A percentile compares a stretch with the other conserved stretches of the same genome.
Conservation (phyloP, 1,139 yeast species). For the Suhomyces bolitotheri region DNA sequence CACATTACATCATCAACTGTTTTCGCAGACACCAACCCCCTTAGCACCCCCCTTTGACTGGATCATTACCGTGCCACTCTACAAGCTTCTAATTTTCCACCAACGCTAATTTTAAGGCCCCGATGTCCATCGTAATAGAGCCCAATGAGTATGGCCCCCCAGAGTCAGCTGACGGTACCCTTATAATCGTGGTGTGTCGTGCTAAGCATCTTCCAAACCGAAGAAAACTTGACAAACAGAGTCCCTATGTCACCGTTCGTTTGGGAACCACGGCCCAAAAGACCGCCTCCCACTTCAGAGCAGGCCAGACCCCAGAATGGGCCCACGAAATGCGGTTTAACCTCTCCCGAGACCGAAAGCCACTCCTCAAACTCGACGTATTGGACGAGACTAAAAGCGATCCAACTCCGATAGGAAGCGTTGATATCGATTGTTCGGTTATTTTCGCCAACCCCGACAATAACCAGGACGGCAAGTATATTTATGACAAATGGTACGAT, state of each 20-base stretch:
- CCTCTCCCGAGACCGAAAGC: slow-evolving; percentile 60
- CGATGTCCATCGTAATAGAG: slow-evolving; percentile 6
- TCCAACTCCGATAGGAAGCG: slow-evolving; percentile 83
- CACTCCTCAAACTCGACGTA: slow-evolving; percentile 66
- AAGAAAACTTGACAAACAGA: slow-evolving; percentile 81
- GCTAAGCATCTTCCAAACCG: slow-evolving; percentile 81
- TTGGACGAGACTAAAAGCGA: slow-evolving; percentile 85
- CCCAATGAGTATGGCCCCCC: slow-evolving; percentile 18
- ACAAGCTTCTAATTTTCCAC: too few species aligned
- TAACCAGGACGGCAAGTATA: slow-evolving; percentile 69
- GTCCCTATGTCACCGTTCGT: slow-evolving; percentile 80
- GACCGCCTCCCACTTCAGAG: slow-evolving; percentile 72
- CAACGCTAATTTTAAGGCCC: too few species aligned
- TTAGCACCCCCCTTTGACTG: too few species aligned
- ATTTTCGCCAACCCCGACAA: slow-evolving; percentile 52
- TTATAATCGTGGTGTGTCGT: slow-evolving; percentile 48
- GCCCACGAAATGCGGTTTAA: slow-evolving; percentile 74
- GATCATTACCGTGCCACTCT: too few species aligned
- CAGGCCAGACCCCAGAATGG: slow-evolving; percentile 92
- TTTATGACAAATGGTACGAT: slow-evolving; percentile 77
- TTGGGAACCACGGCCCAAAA: slow-evolving; percentile 79
- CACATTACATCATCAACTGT: too few species aligned
- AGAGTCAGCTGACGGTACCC: slow-evolving; percentile 47
- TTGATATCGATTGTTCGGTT: slow-evolving; percentile 73
- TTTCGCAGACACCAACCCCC: too few species aligned